Conservation (phyloP, 2,329 filamentous ascomycete species). For the Fusarium oligoseptatum region DNA sequence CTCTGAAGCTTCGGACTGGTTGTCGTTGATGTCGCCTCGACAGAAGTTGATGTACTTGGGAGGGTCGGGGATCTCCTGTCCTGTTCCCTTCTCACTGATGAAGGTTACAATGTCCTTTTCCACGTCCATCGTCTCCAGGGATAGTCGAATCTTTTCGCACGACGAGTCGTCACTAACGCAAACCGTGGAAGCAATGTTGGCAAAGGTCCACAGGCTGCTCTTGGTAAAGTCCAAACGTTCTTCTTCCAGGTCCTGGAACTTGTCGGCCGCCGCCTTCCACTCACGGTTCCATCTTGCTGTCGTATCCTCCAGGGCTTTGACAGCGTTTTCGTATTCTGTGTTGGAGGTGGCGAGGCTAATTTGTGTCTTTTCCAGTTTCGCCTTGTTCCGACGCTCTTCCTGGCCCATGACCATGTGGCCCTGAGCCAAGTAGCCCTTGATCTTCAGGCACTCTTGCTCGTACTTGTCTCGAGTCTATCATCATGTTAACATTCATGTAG, state of each 20-base stretch:
- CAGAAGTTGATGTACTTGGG: conserved; percentile 99
- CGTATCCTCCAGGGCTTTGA: conserved; percentile 94
- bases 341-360: conserved; percentile 93
- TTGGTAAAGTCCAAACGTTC: conserved; percentile 97
- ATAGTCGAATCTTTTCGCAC: conserved; percentile 95
- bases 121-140: conserved; percentile 94
- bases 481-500: conserved; percentile 11
- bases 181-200: conserved; percentile 96
- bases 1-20: conserved; percentile 84
- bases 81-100: conserved; percentile 89
- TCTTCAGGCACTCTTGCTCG: conserved; percentile 97
- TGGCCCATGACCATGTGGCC: conserved; percentile 99
- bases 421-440: conserved; percentile 98
- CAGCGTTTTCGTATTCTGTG: conserved; percentile 91
- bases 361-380: conserved; percentile 98
- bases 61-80: conserved; percentile 96
- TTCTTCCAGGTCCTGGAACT: conserved; percentile 98
- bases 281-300: conserved; percentile 97
- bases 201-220: conserved; percentile 97
- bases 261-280: conserved; percentile 98
- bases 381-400: conserved; percentile 98
- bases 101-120: conserved; percentile 93
- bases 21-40: conserved; percentile 86
- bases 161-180: conserved; percentile 97
- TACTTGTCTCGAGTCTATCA: conserved; percentile 87